phyloP scores from a whole-genome alignment of 2,329 filamentous ascomycete genomes.

The Zymoseptoria ardabiliae region DNA sequence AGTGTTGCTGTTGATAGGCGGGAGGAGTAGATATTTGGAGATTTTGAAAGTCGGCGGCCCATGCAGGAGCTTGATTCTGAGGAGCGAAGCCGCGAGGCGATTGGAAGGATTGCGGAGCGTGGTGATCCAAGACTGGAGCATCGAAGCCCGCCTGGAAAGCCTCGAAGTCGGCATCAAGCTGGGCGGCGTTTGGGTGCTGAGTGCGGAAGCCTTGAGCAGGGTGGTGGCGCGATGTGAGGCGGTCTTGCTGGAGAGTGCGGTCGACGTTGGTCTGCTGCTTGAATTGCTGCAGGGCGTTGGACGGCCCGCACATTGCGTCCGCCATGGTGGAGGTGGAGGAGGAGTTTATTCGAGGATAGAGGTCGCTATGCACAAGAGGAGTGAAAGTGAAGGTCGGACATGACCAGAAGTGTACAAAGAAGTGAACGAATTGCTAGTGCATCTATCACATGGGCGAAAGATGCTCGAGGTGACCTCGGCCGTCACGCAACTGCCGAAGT shows the following conservation, averaged over 20 bases:
- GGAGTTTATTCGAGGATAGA: neutral
- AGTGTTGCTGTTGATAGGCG: slow-evolving; percentile 42
- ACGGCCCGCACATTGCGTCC: slow-evolving; percentile 65
- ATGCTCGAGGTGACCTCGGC: neutral
- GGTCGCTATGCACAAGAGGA: neutral
- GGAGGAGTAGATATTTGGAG: slow-evolving; percentile 38
- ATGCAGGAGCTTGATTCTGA: slow-evolving; percentile 31
- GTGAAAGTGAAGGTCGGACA: neutral
- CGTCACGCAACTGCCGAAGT: too few species aligned
- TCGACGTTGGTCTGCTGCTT: slow-evolving; percentile 63
- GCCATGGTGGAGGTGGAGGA: slow-evolving; percentile 44
- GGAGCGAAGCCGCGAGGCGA: slow-evolving; percentile 21
- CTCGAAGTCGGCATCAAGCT: slow-evolving; percentile 60
- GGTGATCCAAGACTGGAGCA: slow-evolving; percentile 33
- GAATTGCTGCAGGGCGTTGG: slow-evolving; percentile 67
- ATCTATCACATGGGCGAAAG: slow-evolving; percentile 3
- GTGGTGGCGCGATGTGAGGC: slow-evolving; percentile 46
- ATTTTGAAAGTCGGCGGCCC: slow-evolving; percentile 45
- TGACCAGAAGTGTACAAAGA: neutral
- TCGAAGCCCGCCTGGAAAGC: slow-evolving; percentile 54
- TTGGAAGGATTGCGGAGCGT: slow-evolving; percentile 29
- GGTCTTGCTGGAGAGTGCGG: slow-evolving; percentile 66
- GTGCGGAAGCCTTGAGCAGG: slow-evolving; percentile 55
- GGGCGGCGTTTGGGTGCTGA: slow-evolving; percentile 45
- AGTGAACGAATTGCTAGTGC: neutral